A percentile compares a stretch with the other conserved stretches of the same genome.
phyloP scores from a whole-genome alignment of 148 eudicot genomes.

The Limonium bicolor region DNA sequence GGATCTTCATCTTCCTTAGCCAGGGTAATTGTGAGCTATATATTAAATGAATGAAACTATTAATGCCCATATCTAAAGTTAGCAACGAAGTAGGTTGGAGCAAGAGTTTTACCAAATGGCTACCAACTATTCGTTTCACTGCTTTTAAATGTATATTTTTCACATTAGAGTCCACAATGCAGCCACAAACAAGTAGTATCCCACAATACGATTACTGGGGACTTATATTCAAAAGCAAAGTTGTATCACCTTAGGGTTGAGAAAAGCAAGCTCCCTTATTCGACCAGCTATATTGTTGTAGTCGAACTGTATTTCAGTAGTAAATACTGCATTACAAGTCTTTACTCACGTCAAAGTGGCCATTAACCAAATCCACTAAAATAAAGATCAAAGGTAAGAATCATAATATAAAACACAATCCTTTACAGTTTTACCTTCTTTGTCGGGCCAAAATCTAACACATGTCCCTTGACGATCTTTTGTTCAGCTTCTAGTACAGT shows the following conservation, averaged over 20 bases:
- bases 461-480: slow-evolving; percentile 56
- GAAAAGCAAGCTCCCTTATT: slow-evolving; percentile 93
- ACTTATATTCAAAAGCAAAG: slow-evolving; percentile 1
- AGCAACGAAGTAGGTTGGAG: no score
- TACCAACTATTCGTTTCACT: no score
- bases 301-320: slow-evolving; percentile 71
- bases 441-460: slow-evolving; percentile 88
- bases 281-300: slow-evolving; percentile 79
- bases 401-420: slow-evolving; percentile 1
- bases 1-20: slow-evolving; percentile 51
- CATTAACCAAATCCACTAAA: neutral
- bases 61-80: no score
- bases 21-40: slow-evolving; percentile 64
- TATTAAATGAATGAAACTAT: no score
- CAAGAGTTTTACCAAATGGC: no score
- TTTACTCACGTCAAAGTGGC: neutral
- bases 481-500: slow-evolving; percentile 34
- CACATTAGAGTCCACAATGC: no score
- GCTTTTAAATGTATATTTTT: no score
- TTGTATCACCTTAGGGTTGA: slow-evolving; percentile 70
- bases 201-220: no score
- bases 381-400: neutral
- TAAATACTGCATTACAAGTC: slow-evolving; percentile 53
- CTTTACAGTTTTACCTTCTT: slow-evolving; percentile 33
- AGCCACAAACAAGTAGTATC: no score